phyloP scores from a whole-genome alignment of 2,329 filamentous ascomycete species.

The Elsinoe fawcettii region DNA sequence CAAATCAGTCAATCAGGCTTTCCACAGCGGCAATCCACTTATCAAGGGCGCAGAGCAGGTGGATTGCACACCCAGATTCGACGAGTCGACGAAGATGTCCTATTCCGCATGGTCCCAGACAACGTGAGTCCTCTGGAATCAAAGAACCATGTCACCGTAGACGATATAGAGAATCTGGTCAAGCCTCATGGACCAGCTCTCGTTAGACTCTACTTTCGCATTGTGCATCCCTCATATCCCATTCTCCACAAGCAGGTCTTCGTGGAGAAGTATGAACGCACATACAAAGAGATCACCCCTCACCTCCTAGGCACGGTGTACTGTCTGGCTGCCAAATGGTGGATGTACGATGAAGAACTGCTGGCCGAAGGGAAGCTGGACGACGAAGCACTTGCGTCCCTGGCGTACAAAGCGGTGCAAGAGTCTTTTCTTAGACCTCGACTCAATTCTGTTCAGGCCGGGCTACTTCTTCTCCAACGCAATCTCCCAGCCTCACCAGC shows the following conservation, averaged over 20 bases:
- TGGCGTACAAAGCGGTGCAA: conserved; percentile 25
- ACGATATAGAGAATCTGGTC: conserved; percentile 64
- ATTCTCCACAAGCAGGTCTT: conserved; percentile 55
- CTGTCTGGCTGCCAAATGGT: conserved; percentile 55
- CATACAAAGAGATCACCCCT: conserved; percentile 52
- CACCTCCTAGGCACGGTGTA: conserved; percentile 55
- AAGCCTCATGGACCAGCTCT: conserved; percentile 62
- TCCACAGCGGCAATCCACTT: not conserved
- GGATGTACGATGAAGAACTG: conserved; percentile 50
- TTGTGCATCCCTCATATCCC: conserved; percentile 52
- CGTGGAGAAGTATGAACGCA: conserved; percentile 52
- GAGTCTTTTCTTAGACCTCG: conserved; percentile 35
- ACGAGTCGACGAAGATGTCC: conserved; percentile 15
- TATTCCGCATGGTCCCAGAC: conserved; percentile 61
- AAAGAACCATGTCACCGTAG: conserved; percentile 42
- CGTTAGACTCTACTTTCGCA: conserved; percentile 65
- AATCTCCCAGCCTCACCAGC: conserved; percentile 28
- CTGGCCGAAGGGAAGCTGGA: conserved; percentile 39
- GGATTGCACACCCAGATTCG: conserved; percentile 9
- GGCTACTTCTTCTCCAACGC: conserved; percentile 30
- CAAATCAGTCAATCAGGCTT: conserved; percentile 13
- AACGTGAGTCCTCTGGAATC: conserved; percentile 21
- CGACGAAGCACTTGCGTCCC: conserved; percentile 26
- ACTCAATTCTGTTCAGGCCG: conserved; percentile 35
- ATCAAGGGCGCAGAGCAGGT: no score